Base-by-base conservation (phyloP, 208 protist genomes). In the Wallacemonas sp. region DNA sequence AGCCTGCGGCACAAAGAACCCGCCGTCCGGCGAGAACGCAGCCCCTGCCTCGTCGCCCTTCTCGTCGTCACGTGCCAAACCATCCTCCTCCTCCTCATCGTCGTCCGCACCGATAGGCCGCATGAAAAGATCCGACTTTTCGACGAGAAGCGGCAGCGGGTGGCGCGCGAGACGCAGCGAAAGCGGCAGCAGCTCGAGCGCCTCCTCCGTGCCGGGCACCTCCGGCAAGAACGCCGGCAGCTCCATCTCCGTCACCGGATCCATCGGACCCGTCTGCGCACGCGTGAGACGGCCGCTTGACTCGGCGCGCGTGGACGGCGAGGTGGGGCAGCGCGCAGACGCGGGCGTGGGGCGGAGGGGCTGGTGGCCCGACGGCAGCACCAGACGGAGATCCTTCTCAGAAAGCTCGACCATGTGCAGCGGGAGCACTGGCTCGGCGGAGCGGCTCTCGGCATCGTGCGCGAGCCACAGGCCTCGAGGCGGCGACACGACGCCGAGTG, bases 121-220 rank as follows among this genome's bases (percentile, higher is more conserved):
- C 0, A 71, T 29, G 31, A 72, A 72, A 16, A 72, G 50, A 26
- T 65, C 67, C 8, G 57, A 41, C 59, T 72, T 72, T 29, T 72
- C 67, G 18, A 49, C n/a, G 2, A 61, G 3, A 25, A 54, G 26
- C 7, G 46, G 59, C 3, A 66, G 1, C 10, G 59, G 67, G 49
- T 72, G 42, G 28, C 38, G 16, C 33, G 59, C 57, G 5, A 72
- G 62, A 14, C 67, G 67, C 25, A 72, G 16, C 10, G 46, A 45
- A 2, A 65, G 42, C 48, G 48, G 48, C 48, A 55, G 26, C 48
- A 55, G 11, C 48, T 55, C 48, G 7, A 55, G 4, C 23, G 48
- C 4, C 16, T 55, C 48, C 8, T 14, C 20, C 10, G 48, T 55
- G 2, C 22, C 48, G 8, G 26, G 20, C 7, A 0, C 31, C 11